Conservation (phyloP, 78 protist genomes). For the Emiliania huxleyi region DNA sequence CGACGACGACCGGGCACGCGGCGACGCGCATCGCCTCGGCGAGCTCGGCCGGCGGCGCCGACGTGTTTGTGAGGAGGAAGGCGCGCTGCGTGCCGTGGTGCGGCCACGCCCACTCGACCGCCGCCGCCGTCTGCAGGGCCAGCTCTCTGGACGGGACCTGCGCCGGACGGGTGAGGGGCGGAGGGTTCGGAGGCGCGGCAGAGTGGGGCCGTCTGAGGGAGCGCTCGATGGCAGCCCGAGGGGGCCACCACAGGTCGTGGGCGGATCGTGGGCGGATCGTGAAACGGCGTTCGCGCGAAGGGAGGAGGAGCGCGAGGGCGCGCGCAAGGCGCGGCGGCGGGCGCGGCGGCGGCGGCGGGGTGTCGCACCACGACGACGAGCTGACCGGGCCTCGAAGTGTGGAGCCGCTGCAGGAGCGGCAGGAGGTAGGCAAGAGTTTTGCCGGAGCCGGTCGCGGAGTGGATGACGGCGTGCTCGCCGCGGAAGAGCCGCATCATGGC, state of each 20-base stretch:
- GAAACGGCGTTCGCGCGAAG: no score
- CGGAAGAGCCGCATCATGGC: background rate
- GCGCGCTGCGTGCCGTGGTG: conserved; percentile 3
- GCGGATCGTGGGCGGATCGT: no score
- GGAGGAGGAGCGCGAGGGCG: no score
- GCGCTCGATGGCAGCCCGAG: no score
- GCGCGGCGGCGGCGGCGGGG: no score
- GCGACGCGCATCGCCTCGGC: background rate
- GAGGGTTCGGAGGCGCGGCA: no score
- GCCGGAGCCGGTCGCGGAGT: conserved; percentile 1
- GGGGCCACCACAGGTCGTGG: no score
- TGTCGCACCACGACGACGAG: background rate
- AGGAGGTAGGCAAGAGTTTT: conserved; percentile 4
- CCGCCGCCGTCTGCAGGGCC: background rate
- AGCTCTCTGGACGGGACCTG: conserved; percentile 6
- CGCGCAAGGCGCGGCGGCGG: no score
- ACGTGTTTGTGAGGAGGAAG: background rate
- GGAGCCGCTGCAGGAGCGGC: background rate
- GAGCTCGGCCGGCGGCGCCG: background rate
- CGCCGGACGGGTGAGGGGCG: no score
- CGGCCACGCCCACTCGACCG: background rate
- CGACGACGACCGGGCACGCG: background rate
- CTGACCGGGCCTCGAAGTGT: background rate
- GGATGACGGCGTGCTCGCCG: background rate
- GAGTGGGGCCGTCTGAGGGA: no score